Conservation (phyloP, 805 yeast genomes). For the Cyberlindnera petersonii region DNA sequence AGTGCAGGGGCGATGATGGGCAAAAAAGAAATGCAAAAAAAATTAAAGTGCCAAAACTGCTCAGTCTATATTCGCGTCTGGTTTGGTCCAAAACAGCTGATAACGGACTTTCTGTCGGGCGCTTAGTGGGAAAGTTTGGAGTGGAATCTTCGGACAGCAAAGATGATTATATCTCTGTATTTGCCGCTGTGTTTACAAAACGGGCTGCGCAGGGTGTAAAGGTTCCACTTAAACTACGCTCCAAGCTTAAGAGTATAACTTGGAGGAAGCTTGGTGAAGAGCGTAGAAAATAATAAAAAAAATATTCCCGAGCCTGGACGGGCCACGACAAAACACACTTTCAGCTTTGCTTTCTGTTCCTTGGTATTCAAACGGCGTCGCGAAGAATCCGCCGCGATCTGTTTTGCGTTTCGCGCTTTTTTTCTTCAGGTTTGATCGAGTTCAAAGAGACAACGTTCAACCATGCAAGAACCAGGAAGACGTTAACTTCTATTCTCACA, state of each 20-base stretch:
- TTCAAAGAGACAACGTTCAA: no score
- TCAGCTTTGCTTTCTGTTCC: no score
- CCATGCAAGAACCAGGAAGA: background rate
- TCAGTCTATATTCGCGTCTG: background rate
- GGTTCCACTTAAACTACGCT: no score
- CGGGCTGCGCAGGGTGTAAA: no score
- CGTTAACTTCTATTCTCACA: background rate
- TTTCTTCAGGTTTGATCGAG: slow-evolving; percentile 4
- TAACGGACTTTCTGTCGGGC: background rate
- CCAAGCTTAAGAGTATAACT: no score
- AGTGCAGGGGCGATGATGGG: background rate
- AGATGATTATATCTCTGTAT: no score
- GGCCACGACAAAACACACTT: no score
- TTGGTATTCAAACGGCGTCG: no score
- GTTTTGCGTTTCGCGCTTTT: no score
- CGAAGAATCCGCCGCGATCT: no score
- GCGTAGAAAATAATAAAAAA: background rate
- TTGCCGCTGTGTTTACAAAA: background rate
- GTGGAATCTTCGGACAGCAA: no score
- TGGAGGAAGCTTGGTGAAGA: background rate
- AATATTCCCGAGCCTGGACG: slow-evolving; percentile 1
- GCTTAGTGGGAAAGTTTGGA: background rate
- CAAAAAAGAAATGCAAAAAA: background rate
- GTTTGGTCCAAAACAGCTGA: background rate
- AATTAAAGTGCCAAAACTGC: background rate